These are phyloP conservation scores for Prosopis cineraria DNA, from an alignment of 306 rosid genomes.

Conservation along the genomic window DNA sequence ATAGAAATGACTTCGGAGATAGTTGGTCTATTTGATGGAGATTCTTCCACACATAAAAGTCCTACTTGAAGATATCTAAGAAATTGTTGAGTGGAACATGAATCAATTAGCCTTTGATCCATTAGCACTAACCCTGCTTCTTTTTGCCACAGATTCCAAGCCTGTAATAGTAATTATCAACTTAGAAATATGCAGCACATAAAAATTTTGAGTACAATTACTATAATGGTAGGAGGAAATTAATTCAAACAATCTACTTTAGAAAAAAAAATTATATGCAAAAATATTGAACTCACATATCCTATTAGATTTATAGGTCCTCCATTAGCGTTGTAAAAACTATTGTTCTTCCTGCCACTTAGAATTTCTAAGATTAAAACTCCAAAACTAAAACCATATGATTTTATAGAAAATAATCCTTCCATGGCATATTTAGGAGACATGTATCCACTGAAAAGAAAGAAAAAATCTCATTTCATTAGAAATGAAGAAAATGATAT, in stretches of 20 bases:
- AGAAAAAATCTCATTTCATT: too few species aligned
- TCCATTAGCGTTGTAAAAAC: background rate
- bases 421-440: background rate
- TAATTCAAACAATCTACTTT: too few species aligned
- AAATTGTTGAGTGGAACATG: conserved; percentile 10
- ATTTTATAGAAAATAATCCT: background rate
- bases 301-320: conserved; percentile 27
- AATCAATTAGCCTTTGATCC: conserved; percentile 15
- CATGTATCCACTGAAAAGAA: background rate
- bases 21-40: conserved; percentile 30
- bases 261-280: too few species aligned
- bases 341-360: conserved; percentile 32
- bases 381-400: background rate
- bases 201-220: too few species aligned
- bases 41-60: conserved; percentile 33
- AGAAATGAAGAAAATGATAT: too few species aligned
- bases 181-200: background rate
- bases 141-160: conserved; percentile 35
- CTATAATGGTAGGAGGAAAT: background rate
- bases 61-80: conserved; percentile 31
- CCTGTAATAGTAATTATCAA: background rate
- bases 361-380: conserved; percentile 37
- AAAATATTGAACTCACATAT: conserved; percentile 14
- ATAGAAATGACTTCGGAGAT: conserved; percentile 27
- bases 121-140: conserved; percentile 10